phyloP scores from a whole-genome alignment of 805 yeast genomes.

The Allodekkera sacchari region DNA sequence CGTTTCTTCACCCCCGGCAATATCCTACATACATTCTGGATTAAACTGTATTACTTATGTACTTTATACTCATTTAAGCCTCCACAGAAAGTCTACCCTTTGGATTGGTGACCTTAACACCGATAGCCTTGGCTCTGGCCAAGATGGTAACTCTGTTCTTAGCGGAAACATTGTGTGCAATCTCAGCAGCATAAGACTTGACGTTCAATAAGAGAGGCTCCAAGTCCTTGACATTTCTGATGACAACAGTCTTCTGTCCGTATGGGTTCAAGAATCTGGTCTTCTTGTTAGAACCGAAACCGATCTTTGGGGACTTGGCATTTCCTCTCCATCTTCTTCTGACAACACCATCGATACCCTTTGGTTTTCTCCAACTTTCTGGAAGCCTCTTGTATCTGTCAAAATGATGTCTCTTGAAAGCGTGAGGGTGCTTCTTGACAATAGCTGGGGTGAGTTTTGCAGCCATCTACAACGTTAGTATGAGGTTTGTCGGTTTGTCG shows the following conservation, averaged over 20 bases:
- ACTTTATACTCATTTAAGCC: constrained; percentile 77
- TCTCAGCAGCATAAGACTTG: constrained; percentile 99
- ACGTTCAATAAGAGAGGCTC: constrained; percentile 95
- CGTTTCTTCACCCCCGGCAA: too few relatives aligned
- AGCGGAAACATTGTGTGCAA: constrained; percentile 97
- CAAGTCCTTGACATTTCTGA: constrained; percentile 86
- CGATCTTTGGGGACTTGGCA: constrained; percentile 98
- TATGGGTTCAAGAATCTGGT: constrained; percentile 93
- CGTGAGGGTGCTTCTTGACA: constrained; percentile 98
- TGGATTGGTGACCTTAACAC: constrained; percentile 98
- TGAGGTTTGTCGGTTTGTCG: too few relatives aligned
- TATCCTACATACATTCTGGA: too few relatives aligned
- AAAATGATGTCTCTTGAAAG: constrained; percentile 99
- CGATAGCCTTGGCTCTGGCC: constrained; percentile 96
- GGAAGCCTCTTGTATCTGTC: constrained; percentile 98
- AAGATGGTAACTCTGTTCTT: constrained; percentile 96
- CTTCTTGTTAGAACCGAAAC: constrained; percentile 99
- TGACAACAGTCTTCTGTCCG: constrained; percentile 96
- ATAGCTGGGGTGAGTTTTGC: constrained; percentile 98
- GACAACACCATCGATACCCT: constrained; percentile 99
- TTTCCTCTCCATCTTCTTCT: constrained; percentile 99
- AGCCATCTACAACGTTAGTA: constrained; percentile 59
- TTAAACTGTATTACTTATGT: too few relatives aligned
- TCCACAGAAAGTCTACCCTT: constrained; percentile 96
- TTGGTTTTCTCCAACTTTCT: constrained; percentile 99